Base-by-base conservation (phyloP, 768 basidiomycete species). In the Russula emetica region DNA sequence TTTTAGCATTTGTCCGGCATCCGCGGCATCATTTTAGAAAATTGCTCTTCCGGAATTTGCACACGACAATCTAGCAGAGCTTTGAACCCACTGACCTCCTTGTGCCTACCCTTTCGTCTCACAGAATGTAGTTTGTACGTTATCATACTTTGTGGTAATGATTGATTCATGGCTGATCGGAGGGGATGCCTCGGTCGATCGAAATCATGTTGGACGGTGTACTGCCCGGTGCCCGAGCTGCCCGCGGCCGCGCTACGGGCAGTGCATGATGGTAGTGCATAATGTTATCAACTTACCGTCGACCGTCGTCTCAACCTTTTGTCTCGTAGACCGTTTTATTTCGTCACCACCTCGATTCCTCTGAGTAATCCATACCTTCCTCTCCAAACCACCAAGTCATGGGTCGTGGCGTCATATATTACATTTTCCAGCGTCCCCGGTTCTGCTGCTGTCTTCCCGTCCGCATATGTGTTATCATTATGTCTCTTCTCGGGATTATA, bases 361-460 rank as follows among this genome's bases (percentile, higher is more conserved):
- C 32, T 13, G n/a, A n/a, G 52, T 11, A 7, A 42, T 38, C 11
- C 32, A 50, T 8, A 24, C 34, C 49, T 22, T 26, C 56, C 14
- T 47, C 55, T 49, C 22, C 5, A 18, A 52, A 20, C 11, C 20
- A 20, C 7, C n/a, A 42, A 26, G 26, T 24, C 55, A 65, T 65
- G 66, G 50, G 65, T 22, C 62, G 61, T n/a, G 66, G 67, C 30
- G 10, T 67, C 34, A 4, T 60, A 34, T 63, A 68, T 55, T 67
- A 44, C 58, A 55, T 68, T 42, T 68, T 68, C 30, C 67, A 51
- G 32, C 61, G 55, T 28, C 66, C 61, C 40, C 80, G 76, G 3
- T 87, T 82, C 70, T 88, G 86, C 69, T 86, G 78, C 67, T 86
- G 86, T 67, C 71, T 87, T 64, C 85, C 85, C 32, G 84, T 86